Evolutionary conservation across 1,284 basidiomycete genomes (phyloP), one percentile per base, ranked within the genome.

Genomic region (Cystobasidiaceae sp.): DNA sequence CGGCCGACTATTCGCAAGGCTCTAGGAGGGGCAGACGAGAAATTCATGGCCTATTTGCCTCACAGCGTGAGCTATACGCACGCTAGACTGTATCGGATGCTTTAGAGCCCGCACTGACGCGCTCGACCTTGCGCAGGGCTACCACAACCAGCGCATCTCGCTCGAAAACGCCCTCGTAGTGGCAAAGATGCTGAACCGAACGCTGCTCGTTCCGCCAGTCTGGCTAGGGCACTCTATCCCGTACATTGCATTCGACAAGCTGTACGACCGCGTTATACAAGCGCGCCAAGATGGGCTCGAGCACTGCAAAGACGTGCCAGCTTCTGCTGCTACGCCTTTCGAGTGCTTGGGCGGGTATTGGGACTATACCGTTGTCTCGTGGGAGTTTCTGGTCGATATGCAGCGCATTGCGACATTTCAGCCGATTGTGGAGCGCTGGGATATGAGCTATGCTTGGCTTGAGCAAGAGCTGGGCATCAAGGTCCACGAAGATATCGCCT

Each of bases 141-240:
- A 88, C 69, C 87, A 90, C 76, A 90, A 90, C 74, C 88, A 90
- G 77, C 84, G 88, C 37, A 88, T 91, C 68, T 85, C 86, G 27
- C 80, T 90, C 67, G 86, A 90, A 75, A 90, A 90, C 71, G 87
- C 87, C 11, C 80, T 90, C 32, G 80, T 85, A 13, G 80, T 90
- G 57, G 81, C 88, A 7, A 79, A 78, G 68, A 74, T 87, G 30
- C 80, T 89, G 58, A 86, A 87, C 75, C 85, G 87, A 61, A 90
- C 86, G 9, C 79, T 90, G 37, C 80, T 90, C 67, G 77, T 89
- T 32, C 87, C 89, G 21, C 85, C 86, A 11, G 79, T 85, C 25
- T 83, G 85, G 56, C 81, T 89, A 4, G 86, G 87, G 33, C 82
- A 80, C 71, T 81, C 85, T 2, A 78, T 88, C 33, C 82, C 80